These are phyloP conservation scores for Creolimax fragrantissima DNA, from an alignment of 78 protist species.

Conservation along the genomic window DNA sequence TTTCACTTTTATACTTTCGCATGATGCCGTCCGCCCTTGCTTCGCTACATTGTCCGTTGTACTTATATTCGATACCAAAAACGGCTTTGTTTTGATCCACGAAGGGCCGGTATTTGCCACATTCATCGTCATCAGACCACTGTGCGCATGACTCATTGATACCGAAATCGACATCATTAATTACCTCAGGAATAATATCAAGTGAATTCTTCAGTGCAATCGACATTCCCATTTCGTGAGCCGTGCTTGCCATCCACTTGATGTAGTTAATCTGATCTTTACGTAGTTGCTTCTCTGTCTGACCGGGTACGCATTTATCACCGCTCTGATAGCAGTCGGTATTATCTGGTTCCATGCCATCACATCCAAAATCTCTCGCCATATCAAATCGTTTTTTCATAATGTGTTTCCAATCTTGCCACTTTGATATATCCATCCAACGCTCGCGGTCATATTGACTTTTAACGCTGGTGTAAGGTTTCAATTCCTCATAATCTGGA, in stretches of 20 bases:
- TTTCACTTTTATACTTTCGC: no score
- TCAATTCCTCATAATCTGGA: not conserved
- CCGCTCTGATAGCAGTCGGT: not conserved
- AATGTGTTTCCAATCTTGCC: not conserved
- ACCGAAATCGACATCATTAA: not conserved
- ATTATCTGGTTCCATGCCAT: not conserved
- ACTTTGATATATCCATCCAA: not conserved
- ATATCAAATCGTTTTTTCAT: not conserved
- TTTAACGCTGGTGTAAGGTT: not conserved
- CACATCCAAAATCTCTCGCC: not conserved
- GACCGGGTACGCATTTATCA: no score
- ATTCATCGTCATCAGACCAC: not conserved
- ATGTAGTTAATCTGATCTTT: not conserved
- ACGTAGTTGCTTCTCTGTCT: no score
- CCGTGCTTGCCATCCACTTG: not conserved
- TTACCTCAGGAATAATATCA: not conserved
- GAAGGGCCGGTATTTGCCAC: not conserved
- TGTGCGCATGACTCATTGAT: not conserved
- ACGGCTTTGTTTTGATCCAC: not conserved
- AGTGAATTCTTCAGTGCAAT: conserved; percentile 15
- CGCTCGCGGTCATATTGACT: not conserved
- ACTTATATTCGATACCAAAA: not conserved
- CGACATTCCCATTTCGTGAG: not conserved
- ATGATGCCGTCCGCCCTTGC: no score
- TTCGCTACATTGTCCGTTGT: no score